Base-by-base conservation (phyloP, 1,139 yeast genomes). In the Taphrina flavorubra region DNA sequence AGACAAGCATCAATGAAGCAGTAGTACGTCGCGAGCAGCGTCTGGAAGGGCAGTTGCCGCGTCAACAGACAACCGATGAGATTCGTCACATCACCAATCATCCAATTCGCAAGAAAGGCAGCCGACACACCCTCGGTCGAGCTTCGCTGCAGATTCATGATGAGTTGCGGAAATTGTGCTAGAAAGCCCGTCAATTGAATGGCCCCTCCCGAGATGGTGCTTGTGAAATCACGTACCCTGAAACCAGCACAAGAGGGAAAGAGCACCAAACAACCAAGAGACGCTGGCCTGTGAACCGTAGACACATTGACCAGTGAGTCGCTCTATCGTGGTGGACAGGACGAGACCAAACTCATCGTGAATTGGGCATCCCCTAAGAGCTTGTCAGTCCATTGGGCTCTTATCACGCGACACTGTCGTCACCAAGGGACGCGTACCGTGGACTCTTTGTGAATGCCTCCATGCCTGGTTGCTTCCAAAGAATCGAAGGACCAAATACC, bases 101-200 rank as follows among this genome's bases (percentile, higher is more conserved):
- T 84, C 97, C 97, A 92, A 69, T 89, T 85, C 20, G 84, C 72
- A 6, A 94, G 81, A 74, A 92, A 91, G 10, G 83, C 82, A n/a
- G 89, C 85, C 7, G 97, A 89, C 40, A 94, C 82, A 0, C 97
- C 98, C 51, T 88, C 96, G 0, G 95, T 96, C 0, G 96, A 88
- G 75, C 90, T 87, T 76, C 83, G 85, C 44, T 81, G 81, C 77
- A 89, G 55, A 36, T 65, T 57, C 58, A 65, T 31, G 49, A 65
- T 57, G 37, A 90, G 75, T 92, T 92, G 74, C 87, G 86, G 70
- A 86, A 78, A 20, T 91, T 87, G 76, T 92, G 99, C 0, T 98
- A 98, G 36, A 90, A 78, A 76, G 90, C 0, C 97, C 97, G 74
- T 92, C 87, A 57, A 92, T 81, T 90, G 97, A 92, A 67, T 90